These are phyloP conservation scores for Corymbia calophylla DNA, from an alignment of 441 rosid species.

Conservation along the genomic window DNA sequence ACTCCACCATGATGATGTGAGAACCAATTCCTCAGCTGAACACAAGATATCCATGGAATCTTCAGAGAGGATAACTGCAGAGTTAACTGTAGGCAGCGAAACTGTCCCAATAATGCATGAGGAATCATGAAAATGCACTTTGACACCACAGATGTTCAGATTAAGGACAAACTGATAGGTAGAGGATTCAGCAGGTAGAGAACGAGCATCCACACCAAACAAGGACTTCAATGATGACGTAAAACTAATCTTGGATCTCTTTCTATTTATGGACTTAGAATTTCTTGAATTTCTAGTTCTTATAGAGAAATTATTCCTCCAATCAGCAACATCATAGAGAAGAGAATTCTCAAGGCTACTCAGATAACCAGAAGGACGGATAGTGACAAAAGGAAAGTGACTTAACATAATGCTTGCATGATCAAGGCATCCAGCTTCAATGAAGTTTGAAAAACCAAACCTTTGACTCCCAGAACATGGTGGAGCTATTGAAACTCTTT, in stretches of 20 bases:
- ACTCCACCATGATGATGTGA: conserved; percentile 69
- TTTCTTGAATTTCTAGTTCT: conserved; percentile 31
- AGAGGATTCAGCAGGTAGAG: conserved; percentile 12
- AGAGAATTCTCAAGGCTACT: conserved; percentile 52
- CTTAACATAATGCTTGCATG: conserved; percentile 56
- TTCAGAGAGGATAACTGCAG: conserved; percentile 35
- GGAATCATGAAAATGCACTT: conserved; percentile 84
- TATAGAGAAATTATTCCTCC: conserved; percentile 45
- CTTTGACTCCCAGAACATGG: conserved; percentile 42
- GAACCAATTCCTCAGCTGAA: conserved; percentile 59
- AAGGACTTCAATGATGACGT: conserved; percentile 7
- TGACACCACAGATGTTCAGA: conserved; percentile 40
- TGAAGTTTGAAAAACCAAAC: conserved; percentile 82
- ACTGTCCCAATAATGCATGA: conserved; percentile 71
- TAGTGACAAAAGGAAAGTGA: conserved; percentile 65
- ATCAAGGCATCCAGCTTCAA: conserved; percentile 39
- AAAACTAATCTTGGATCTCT: conserved; percentile 13
- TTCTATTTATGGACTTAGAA: conserved; percentile 25
- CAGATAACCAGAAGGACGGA: conserved; percentile 45
- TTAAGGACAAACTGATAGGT: conserved; percentile 29
- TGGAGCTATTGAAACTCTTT: conserved; percentile 17
- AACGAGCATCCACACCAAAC: conserved; percentile 8
- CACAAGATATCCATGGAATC: conserved; percentile 58
- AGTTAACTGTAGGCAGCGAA: conserved; percentile 42
- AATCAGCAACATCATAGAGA: conserved; percentile 38